Percentiles rank a stretch among this genome's conserved stretches.
These are phyloP conservation scores for Leishmania aethiopica DNA, from an alignment of 208 protist species.

Conservation along the genomic window DNA sequence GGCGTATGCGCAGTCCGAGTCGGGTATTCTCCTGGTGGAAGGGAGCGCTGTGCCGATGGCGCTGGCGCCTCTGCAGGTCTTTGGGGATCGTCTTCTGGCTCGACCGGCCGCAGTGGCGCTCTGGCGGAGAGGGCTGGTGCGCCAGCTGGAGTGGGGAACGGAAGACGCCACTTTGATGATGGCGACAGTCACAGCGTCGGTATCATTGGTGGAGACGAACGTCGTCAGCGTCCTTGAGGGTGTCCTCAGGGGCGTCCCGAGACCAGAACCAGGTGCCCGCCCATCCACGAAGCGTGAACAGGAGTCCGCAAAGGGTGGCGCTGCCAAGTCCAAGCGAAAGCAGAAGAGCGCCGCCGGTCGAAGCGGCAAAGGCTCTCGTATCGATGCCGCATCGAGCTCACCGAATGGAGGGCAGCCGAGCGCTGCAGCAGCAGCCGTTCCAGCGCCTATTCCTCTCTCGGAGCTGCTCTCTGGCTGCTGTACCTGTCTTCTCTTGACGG, in stretches of 20 bases:
- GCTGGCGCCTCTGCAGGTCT: slow-evolving; percentile 5
- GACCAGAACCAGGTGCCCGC: neutral
- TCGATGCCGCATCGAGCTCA: neutral
- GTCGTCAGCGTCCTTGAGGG: neutral
- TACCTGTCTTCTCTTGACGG: neutral
- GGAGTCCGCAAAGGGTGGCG: neutral
- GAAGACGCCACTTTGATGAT: neutral
- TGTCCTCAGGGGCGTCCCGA: neutral
- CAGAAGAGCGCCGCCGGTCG: neutral
- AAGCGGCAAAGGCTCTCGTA: neutral
- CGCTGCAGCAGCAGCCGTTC: neutral
- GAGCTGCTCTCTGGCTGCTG: slow-evolving; percentile 8
- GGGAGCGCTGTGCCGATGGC: neutral
- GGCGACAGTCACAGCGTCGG: neutral
- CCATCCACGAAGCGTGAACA: neutral
- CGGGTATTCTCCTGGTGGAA: slow-evolving; percentile 5
- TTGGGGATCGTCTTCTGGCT: slow-evolving; percentile 20
- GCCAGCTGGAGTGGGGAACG: neutral
- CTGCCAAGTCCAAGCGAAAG: slow-evolving; percentile 16
- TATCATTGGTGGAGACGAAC: neutral
- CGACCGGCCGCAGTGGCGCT: slow-evolving; percentile 4
- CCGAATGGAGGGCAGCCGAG: neutral
- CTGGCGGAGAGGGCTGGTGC: neutral
- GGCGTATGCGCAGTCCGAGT: neutral
- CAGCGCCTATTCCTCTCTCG: neutral